A percentile compares a stretch with the other conserved stretches of the same genome.
Evolutionary conservation across 768 basidiomycete species (phyloP).

Genomic region (Termitomyces heimii): DNA sequence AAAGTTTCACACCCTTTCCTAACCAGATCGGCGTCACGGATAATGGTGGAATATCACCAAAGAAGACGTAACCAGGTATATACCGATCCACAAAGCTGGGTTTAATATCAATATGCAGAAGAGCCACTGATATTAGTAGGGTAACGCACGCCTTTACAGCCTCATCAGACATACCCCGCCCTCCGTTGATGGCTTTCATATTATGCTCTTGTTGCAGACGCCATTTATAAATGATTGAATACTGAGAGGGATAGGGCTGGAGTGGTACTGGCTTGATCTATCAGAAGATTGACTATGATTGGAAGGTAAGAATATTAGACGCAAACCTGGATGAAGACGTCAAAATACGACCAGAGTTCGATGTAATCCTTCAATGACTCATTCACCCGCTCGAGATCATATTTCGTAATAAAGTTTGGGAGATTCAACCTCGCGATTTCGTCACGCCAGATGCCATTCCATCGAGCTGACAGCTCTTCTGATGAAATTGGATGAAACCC

Average conservation of each 20-base stretch:
- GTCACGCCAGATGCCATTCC: slow-evolving; percentile 39
- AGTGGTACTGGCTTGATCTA: slow-evolving; percentile 19
- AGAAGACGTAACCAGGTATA: slow-evolving; percentile 92
- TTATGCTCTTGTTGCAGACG: slow-evolving; percentile 82
- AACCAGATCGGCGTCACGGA: slow-evolving; percentile 18
- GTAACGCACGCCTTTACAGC: slow-evolving; percentile 56
- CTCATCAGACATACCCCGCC: slow-evolving; percentile 82
- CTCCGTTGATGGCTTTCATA: slow-evolving; percentile 84
- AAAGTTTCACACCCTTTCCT: slow-evolving; percentile 45
- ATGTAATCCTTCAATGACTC: slow-evolving; percentile 52
- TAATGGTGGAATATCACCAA: slow-evolving; percentile 39
- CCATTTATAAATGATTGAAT: slow-evolving; percentile 77
- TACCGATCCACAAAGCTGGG: slow-evolving; percentile 85
- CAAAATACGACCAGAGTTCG: slow-evolving; percentile 64
- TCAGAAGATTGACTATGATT: not conserved
- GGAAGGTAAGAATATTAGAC: not conserved
- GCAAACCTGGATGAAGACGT: slow-evolving; percentile 71
- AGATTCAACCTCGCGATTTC: slow-evolving; percentile 32
- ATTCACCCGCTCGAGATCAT: slow-evolving; percentile 63
- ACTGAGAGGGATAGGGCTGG: slow-evolving; percentile 22
- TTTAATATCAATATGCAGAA: slow-evolving; percentile 2
- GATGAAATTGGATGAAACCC: slow-evolving; percentile 68
- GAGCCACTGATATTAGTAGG: not conserved
- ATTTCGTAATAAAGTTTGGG: slow-evolving; percentile 31
- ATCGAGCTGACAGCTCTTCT: slow-evolving; percentile 47